Evolutionary conservation across 306 rosid species (phyloP).

Genomic region (Potentilla sterilis): DNA sequence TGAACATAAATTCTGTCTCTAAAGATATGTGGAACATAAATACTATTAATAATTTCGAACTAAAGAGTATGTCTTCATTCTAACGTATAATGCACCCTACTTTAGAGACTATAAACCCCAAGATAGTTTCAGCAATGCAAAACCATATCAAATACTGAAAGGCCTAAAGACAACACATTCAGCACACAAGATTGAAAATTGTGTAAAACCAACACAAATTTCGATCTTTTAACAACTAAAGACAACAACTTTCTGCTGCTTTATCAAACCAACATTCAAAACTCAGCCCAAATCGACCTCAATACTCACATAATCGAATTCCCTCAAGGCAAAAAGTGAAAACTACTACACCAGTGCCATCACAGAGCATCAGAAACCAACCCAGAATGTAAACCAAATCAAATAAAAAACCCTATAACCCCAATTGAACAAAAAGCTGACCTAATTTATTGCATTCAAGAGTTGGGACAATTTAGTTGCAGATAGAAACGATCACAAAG

Average conservation of each 20-base stretch:
- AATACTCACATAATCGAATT: background rate
- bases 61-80: background rate
- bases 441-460: constrained; percentile 16
- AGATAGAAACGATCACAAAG: background rate
- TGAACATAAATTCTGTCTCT: background rate
- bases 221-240: background rate
- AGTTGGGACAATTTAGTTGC: background rate
- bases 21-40: background rate
- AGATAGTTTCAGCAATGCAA: background rate
- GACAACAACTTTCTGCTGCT: background rate
- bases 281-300: background rate
- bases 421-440: constrained; percentile 4
- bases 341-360: background rate
- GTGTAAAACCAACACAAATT: background rate
- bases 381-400: background rate
- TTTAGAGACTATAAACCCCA: background rate
- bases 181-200: too few species aligned
- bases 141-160: background rate
- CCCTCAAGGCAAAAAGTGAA: background rate
- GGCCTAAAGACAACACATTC: background rate
- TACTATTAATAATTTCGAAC: too few species aligned
- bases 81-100: background rate
- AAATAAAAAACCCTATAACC: constrained; percentile 5
- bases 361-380: background rate
- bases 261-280: background rate